Evolutionary conservation across 2,329 filamentous ascomycete genomes (phyloP), one percentile per base, ranked within the genome.

Genomic region (Aspergillus ochraceoroseus): DNA sequence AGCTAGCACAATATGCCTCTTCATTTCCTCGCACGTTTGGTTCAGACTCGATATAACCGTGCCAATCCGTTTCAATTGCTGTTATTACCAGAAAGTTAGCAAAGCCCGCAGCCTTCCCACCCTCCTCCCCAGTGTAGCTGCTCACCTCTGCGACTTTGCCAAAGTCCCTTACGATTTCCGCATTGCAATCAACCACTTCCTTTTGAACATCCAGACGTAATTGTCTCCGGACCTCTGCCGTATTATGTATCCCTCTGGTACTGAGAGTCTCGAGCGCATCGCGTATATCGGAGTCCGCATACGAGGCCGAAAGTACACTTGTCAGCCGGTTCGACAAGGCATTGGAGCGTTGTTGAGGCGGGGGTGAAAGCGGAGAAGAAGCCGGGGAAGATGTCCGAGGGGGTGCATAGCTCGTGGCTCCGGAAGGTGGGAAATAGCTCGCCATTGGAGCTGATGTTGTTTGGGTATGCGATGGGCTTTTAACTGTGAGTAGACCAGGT

Each of bases 111-210:
- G 25, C 12, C 56, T 20, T 38, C 33, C 38, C 20, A 45, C 12
- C 12, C 15, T 20, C 40, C 33, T 38, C 20, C 44, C 12, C 12
- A 15, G 32, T 28, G 18, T 22, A 20, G 18, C 18, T 30, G 46
- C 74, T 60, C 65, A 90, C 86, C 75, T 94, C 86, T 19, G 89
- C 87, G 49, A 98, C 87, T 40, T 81, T 76, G 23, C 88, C 87
- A 66, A 96, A 96, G 59, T 95, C 87, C 38, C 79, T 74, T 43
- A 96, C 80, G 48, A 96, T 85, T 49, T 87, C 80, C 34, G 85
- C 88, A 77, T 96, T 95, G 66, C 85, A 88, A 50, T 90, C 80
- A 41, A 96, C 89, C 25, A 95, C 85, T 59, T 96, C 89, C 62
- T 85, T 90, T 61, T 96, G 88, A 1, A 94, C 74, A 59, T 94